Evolutionary conservation across 192 early-diverging fungal species (phyloP).

Genomic region (Backusella parvicylindrica): DNA sequence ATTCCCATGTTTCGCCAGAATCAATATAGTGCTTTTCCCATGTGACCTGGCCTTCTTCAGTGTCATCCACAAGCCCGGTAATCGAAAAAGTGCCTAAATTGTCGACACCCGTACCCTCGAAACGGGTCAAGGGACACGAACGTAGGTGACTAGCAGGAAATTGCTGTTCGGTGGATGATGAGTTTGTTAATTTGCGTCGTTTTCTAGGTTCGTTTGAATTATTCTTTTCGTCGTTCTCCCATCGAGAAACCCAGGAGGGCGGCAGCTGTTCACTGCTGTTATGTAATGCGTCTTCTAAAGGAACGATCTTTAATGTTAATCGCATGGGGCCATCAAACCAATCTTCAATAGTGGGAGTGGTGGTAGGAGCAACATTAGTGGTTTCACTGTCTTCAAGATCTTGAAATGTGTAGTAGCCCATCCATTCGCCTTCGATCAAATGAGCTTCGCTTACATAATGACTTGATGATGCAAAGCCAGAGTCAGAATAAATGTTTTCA

Average conservation of each 20-base stretch:
- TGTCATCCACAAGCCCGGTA: slow-evolving; percentile 29
- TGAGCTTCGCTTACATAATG: slow-evolving; percentile 34
- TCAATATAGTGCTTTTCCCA: slow-evolving; percentile 35
- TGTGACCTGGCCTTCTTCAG: slow-evolving; percentile 32
- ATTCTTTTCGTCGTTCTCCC: neutral
- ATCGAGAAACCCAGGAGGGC: slow-evolving; percentile 7
- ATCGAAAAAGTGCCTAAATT: slow-evolving; percentile 30
- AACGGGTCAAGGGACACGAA: slow-evolving; percentile 24
- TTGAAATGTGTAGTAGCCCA: slow-evolving; percentile 37
- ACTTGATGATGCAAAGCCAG: slow-evolving; percentile 20
- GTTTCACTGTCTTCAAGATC: slow-evolving; percentile 16
- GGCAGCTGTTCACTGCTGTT: neutral
- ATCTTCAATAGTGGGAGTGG: slow-evolving; percentile 11
- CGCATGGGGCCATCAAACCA: slow-evolving; percentile 39
- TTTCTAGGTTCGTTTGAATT: slow-evolving; percentile 11
- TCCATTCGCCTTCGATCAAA: slow-evolving; percentile 36
- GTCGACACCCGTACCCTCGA: slow-evolving; percentile 34
- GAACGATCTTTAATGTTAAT: slow-evolving; percentile 24
- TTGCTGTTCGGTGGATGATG: neutral
- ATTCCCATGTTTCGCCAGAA: slow-evolving; percentile 35
- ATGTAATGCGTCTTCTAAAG: slow-evolving; percentile 17
- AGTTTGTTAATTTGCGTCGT: slow-evolving; percentile 7
- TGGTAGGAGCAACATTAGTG: no score
- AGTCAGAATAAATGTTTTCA: slow-evolving; percentile 17
- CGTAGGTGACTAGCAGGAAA: slow-evolving; percentile 28